Evolutionary conservation across 495 filamentous ascomycete genomes (phyloP).

Genomic region (Cercophora sp.): DNA sequence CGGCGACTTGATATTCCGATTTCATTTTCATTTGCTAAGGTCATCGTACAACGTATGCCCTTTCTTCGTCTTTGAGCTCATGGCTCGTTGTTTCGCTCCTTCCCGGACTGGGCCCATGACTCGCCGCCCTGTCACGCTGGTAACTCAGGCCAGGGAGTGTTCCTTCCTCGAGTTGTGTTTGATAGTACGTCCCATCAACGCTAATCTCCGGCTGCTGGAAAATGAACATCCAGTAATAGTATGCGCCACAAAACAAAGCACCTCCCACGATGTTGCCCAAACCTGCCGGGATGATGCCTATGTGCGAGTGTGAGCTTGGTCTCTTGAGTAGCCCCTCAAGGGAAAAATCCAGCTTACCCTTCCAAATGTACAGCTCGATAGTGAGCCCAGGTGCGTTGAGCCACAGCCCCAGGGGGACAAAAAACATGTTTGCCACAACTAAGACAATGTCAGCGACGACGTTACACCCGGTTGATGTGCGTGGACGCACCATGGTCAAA

Average conservation of each 20-base stretch:
- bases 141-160: not conserved
- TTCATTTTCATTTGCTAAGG: no score
- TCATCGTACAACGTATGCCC: no score
- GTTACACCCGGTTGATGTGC: not conserved
- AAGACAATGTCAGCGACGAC: not conserved
- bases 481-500: constrained; percentile 48
- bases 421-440: constrained; percentile 64
- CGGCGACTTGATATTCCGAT: no score
- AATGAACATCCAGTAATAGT: constrained; percentile 53
- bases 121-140: not conserved
- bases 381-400: constrained; percentile 45
- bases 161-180: constrained; percentile 10
- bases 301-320: not conserved
- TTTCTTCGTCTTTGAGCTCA: not conserved
- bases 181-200: constrained; percentile 21
- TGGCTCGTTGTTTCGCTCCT: not conserved
- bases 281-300: constrained; percentile 52
- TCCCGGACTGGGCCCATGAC: not conserved
- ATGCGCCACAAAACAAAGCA: constrained; percentile 44
- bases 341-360: constrained; percentile 29
- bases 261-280: constrained; percentile 59
- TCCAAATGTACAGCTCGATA: constrained; percentile 59
- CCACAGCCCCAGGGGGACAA: constrained; percentile 57
- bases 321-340: not conserved
- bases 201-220: constrained; percentile 14